A percentile compares a stretch with the other conserved stretches of the same genome.
phyloP scores from a whole-genome alignment of 2,329 filamentous ascomycete genomes.

The Aspergillus carbonarius region DNA sequence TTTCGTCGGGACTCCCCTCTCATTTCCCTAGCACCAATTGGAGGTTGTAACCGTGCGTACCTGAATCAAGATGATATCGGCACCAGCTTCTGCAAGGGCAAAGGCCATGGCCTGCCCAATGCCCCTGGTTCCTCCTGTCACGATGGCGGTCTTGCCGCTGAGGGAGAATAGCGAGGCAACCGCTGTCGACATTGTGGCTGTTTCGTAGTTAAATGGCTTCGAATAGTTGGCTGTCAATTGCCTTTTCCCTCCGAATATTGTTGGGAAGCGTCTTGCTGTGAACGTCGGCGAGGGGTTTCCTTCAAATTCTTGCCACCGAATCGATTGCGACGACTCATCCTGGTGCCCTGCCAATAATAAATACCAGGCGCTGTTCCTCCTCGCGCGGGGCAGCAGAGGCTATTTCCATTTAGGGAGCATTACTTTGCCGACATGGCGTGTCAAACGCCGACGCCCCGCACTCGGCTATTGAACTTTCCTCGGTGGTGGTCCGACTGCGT shows the following conservation, averaged over 20 bases:
- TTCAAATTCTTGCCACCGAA: neutral
- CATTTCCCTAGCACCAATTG: neutral
- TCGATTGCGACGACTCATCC: neutral
- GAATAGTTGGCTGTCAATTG: neutral
- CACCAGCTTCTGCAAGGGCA: constrained; percentile 48
- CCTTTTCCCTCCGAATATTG: neutral
- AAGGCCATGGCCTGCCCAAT: constrained; percentile 50
- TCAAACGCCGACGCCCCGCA: neutral
- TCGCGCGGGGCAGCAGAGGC: neutral
- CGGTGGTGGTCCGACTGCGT: neutral
- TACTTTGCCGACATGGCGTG: neutral
- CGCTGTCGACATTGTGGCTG: constrained; percentile 27
- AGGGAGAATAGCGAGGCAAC: constrained; percentile 40
- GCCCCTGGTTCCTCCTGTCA: constrained; percentile 50
- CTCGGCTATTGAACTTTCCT: neutral
- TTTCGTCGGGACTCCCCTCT: neutral
- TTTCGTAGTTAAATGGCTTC: neutral
- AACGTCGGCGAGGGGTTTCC: neutral
- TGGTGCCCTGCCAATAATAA: neutral
- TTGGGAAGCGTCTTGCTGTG: neutral
- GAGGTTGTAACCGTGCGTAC: constrained; percentile 20
- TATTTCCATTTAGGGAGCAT: neutral
- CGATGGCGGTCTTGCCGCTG: constrained; percentile 44
- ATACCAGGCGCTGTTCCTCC: neutral
- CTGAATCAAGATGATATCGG: constrained; percentile 47